Evolutionary conservation across 176 grass and related monocot genomes (phyloP).

Genomic region (Juncus effusus): DNA sequence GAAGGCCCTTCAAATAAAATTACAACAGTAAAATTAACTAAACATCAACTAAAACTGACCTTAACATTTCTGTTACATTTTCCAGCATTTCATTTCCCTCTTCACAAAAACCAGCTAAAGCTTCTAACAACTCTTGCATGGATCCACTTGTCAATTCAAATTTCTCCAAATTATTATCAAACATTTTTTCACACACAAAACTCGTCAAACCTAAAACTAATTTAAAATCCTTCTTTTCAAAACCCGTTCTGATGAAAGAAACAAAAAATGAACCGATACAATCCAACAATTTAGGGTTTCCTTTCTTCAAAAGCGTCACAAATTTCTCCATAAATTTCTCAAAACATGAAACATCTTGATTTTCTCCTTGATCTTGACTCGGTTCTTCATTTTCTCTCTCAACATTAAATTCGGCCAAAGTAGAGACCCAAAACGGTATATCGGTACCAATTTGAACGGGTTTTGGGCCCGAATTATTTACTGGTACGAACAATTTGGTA

Average conservation of each 20-base stretch:
- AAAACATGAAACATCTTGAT: slow-evolving; percentile 25
- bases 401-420: slow-evolving; percentile 49
- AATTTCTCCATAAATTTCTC: slow-evolving; percentile 61
- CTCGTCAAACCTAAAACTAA: slow-evolving; percentile 50
- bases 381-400: slow-evolving; percentile 34
- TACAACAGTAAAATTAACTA: slow-evolving; percentile 31
- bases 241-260: slow-evolving; percentile 25
- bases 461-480: slow-evolving; percentile 30
- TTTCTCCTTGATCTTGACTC: slow-evolving; percentile 33
- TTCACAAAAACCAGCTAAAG: slow-evolving; percentile 30
- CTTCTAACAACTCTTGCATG: slow-evolving; percentile 40
- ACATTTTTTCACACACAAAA: slow-evolving; percentile 62
- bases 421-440: slow-evolving; percentile 63
- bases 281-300: slow-evolving; percentile 59
- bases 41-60: slow-evolving; percentile 43
- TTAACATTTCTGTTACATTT: slow-evolving; percentile 47
- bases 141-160: slow-evolving; percentile 40
- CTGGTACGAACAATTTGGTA: slow-evolving; percentile 36
- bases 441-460: slow-evolving; percentile 21
- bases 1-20: background rate
- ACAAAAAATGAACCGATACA: slow-evolving; percentile 46
- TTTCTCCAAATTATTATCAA: slow-evolving; percentile 34
- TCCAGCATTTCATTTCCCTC: slow-evolving; percentile 49
- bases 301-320: slow-evolving; percentile 64
- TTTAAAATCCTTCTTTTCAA: slow-evolving; percentile 39